Evolutionary conservation across 306 rosid genomes (phyloP).

Genomic region (Ormosia emarginata): DNA sequence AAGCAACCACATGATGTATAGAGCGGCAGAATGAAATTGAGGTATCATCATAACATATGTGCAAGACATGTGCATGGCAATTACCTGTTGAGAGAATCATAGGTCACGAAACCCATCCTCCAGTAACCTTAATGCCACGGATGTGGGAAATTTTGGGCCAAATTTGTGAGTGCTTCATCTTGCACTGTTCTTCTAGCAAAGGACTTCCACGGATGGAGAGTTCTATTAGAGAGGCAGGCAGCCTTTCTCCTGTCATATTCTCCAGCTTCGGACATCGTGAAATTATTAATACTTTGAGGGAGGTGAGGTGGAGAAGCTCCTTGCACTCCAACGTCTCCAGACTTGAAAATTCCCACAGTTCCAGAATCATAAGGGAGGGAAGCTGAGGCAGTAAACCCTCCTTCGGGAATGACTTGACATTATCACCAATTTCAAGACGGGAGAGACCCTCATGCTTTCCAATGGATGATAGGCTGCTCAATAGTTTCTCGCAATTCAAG

Average conservation of each 20-base stretch:
- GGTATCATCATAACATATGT: no score
- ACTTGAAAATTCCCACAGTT: fast-evolving
- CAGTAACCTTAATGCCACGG: background rate
- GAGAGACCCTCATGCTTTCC: background rate
- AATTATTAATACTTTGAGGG: background rate
- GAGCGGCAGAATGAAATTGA: no score
- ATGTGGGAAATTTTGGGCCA: constrained; percentile 16
- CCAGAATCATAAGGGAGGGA: background rate
- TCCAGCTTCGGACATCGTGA: fast-evolving
- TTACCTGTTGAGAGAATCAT: background rate
- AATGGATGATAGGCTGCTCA: background rate
- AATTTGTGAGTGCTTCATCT: background rate
- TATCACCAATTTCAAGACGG: background rate
- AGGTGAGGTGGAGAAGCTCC: background rate
- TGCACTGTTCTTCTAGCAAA: background rate
- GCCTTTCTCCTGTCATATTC: background rate
- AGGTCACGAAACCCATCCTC: background rate
- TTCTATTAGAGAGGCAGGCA: background rate
- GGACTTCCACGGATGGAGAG: fast-evolving
- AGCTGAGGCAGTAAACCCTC: background rate
- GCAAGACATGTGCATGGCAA: background rate
- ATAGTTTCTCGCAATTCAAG: fast-evolving
- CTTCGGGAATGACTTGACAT: background rate
- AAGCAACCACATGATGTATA: no score
- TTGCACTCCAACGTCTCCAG: background rate